Percentiles rank a stretch among this genome's conserved stretches.
phyloP scores from a whole-genome alignment of 805 yeast genomes.

The Hanseniaspora jakobsenii region DNA sequence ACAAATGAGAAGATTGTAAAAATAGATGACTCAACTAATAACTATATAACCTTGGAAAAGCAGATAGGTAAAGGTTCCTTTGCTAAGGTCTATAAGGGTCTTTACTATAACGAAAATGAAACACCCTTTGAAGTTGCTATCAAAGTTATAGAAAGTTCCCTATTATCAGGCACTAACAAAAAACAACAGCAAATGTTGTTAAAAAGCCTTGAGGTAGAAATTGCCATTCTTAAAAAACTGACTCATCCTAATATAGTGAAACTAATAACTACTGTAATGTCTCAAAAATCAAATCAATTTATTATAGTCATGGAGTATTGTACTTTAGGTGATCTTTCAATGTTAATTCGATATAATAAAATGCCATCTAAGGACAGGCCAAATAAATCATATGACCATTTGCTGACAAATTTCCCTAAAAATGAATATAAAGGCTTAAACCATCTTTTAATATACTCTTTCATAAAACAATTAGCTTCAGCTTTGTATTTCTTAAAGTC shows the following conservation, averaged over 20 bases:
- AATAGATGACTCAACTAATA: not conserved
- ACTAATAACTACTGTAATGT: slow-evolving; percentile 68
- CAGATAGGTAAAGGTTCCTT: slow-evolving; percentile 94
- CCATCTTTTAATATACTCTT: slow-evolving; percentile 65
- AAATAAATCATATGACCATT: slow-evolving; percentile 53
- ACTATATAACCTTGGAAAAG: slow-evolving; percentile 21
- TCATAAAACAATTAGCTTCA: slow-evolving; percentile 72
- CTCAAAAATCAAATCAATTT: slow-evolving; percentile 48
- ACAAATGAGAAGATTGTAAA: not conserved
- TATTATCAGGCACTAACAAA: slow-evolving; percentile 27
- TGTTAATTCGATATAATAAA: slow-evolving; percentile 64
- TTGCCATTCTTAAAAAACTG: slow-evolving; percentile 73
- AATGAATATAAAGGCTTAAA: slow-evolving; percentile 67
- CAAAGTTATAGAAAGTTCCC: slow-evolving; percentile 2
- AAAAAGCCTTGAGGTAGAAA: slow-evolving; percentile 87
- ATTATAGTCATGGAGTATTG: slow-evolving; percentile 94
- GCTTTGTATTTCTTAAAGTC: slow-evolving; percentile 73
- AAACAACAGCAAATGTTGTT: slow-evolving; percentile 66
- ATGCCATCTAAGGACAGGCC: slow-evolving; percentile 28
- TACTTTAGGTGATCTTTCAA: slow-evolving; percentile 84
- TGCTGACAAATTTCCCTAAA: slow-evolving; percentile 73
- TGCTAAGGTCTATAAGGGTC: slow-evolving; percentile 88
- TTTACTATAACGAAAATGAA: no score
- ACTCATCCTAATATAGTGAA: slow-evolving; percentile 90
- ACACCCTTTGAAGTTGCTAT: no score